Evolutionary conservation across 129 eudicot species (phyloP).

Genomic region (Ambrosia artemisiifolia): DNA sequence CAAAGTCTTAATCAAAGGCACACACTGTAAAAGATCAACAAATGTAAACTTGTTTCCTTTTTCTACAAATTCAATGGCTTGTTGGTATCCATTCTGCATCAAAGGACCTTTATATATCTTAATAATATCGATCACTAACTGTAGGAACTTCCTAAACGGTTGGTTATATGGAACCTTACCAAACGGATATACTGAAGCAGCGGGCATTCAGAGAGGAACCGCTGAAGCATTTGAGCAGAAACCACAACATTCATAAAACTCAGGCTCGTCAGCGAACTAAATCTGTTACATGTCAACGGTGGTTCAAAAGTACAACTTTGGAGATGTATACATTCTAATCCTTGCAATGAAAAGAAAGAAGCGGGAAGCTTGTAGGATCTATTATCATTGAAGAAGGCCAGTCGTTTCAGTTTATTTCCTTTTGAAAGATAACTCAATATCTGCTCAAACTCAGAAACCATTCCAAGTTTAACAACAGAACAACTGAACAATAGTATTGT

Average conservation of each 20-base stretch:
- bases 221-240: neutral
- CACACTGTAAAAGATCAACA: neutral
- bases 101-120: neutral
- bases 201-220: constrained; percentile 21
- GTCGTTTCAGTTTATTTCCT: neutral
- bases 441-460: constrained; percentile 18
- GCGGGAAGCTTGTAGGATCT: constrained; percentile 1
- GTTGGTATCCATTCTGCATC: neutral
- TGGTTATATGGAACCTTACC: constrained; percentile 11
- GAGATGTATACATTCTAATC: constrained; percentile 17
- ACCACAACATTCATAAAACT: neutral
- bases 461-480: neutral
- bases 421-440: constrained; percentile 1
- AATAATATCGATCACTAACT: neutral
- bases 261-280: constrained; percentile 10
- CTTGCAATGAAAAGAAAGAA: constrained; percentile 19
- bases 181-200: constrained; percentile 7
- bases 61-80: neutral
- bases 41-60: constrained; percentile 3
- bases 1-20: constrained; percentile 8
- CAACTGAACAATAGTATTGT: neutral
- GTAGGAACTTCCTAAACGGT: neutral
- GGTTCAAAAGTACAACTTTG: constrained; percentile 8
- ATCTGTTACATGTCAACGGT: constrained; percentile 12
- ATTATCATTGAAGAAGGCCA: neutral